Evolutionary conservation across 2,329 filamentous ascomycete genomes (phyloP), one percentile per base, ranked within the genome.

Genomic region (Orbilia blumenaviensis): DNA sequence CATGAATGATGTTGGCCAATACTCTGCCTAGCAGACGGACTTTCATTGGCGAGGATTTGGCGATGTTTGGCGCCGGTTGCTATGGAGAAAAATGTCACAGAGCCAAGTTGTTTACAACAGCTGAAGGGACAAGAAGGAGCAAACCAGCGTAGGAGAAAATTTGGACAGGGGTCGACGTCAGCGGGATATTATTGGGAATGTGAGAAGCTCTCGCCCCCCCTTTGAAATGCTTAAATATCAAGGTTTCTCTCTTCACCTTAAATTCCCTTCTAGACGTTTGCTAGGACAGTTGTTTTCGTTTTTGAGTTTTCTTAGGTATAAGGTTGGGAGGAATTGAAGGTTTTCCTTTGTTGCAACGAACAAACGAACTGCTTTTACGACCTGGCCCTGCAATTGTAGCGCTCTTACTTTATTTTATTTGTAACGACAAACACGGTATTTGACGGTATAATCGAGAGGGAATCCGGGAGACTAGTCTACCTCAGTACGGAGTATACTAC

Each of bases 51-150:
- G 23, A 48, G 9, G 21, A n/a, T n/a, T 48, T 48, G 36, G 23
- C 32, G 32, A 18, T 25, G 27, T 60, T 73, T 73, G 68, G 27
- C 36, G 36, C 38, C 27, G 18, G 68, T 73, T 73, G 68, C 68
- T 73, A 73, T 73, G 68, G 68, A 36, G 23, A 56, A 48, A 36
- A 42, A 42, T n/a, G n/a, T n/a, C n/a, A n/a, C n/a, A n/a, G n/a
- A n/a, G n/a, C n/a, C n/a, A n/a, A n/a, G n/a, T n/a, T n/a, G n/a
- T 36, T 32, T 5, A 10, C 29, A 34, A 10, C 29, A 34, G 29
- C 29, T 34, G 29, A 34, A 10, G 29, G 29, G 10, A 34, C 29
- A 34, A 5, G 5, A 34, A 36, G 18, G 32, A n/a, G n/a, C n/a
- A n/a, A n/a, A n/a, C n/a, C n/a, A n/a, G n/a, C n/a, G n/a, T n/a